A percentile compares a stretch with the other conserved stretches of the same genome.
phyloP scores from a whole-genome alignment of 306 rosid species.

The Citrullus colocynthis region DNA sequence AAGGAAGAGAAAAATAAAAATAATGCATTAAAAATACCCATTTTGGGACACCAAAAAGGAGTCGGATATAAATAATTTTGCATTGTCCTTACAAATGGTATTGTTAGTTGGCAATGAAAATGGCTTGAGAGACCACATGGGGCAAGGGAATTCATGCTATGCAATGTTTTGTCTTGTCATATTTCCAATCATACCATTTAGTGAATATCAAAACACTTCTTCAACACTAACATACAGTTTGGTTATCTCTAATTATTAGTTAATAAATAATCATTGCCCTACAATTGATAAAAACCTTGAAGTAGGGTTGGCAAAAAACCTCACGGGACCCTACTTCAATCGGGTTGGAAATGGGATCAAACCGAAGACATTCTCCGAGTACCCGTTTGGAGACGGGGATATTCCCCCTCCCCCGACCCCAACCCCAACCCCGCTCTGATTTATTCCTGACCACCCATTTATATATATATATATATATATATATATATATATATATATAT shows the following conservation, averaged over 20 bases:
- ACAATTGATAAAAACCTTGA: neutral
- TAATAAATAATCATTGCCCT: neutral
- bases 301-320: no score
- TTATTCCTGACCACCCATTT: no score
- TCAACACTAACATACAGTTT: neutral
- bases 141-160: neutral
- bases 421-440: no score
- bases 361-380: no score
- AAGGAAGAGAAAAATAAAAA: neutral
- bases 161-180: neutral
- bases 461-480: no score
- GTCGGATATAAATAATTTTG: neutral
- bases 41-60: neutral
- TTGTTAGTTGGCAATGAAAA: conserved; percentile 1
- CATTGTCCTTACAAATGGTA: neutral
- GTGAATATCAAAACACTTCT: neutral
- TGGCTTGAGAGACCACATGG: neutral
- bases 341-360: no score
- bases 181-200: neutral
- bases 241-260: neutral
- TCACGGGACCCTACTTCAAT: no score
- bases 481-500: no score
- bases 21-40: neutral
- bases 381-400: no score
- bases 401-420: no score